Percentiles rank a stretch among this genome's conserved stretches.
Conservation (phyloP, 2,329 filamentous ascomycete genomes). For the Lanzia echinophila region DNA sequence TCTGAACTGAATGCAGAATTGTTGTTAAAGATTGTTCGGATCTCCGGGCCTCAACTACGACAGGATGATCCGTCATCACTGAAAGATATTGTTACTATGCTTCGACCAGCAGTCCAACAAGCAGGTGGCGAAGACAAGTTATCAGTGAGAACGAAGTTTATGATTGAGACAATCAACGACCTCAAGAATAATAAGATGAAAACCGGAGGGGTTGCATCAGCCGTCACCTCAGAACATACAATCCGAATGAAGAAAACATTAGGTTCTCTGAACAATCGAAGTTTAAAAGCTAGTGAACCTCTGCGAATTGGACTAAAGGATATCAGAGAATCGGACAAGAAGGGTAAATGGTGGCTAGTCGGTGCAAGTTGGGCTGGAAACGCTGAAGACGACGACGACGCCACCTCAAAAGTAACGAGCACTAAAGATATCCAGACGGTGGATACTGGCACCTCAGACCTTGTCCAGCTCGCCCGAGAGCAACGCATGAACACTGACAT, state of each 20-base stretch:
- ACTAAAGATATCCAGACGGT: slow-evolving; percentile 26
- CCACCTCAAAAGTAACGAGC: background rate
- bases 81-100: slow-evolving; percentile 77
- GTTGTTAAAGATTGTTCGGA: slow-evolving; percentile 74
- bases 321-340: slow-evolving; percentile 74
- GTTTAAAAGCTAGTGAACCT: slow-evolving; percentile 69
- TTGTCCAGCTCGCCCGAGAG: slow-evolving; percentile 31
- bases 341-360: slow-evolving; percentile 97
- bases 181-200: slow-evolving; percentile 92
- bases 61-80: slow-evolving; percentile 83
- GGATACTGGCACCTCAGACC: slow-evolving; percentile 26
- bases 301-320: slow-evolving; percentile 76
- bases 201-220: slow-evolving; percentile 62
- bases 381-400: slow-evolving; percentile 24
- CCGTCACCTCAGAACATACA: slow-evolving; percentile 72
- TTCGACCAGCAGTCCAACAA: slow-evolving; percentile 65
- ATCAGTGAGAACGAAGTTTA: slow-evolving; percentile 87
- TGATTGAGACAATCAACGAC: slow-evolving; percentile 94
- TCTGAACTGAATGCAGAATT: slow-evolving; percentile 86
- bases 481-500: slow-evolving; percentile 33
- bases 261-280: slow-evolving; percentile 64
- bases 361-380: slow-evolving; percentile 78
- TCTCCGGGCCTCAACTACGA: slow-evolving; percentile 73
- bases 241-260: slow-evolving; percentile 84
- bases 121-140: slow-evolving; percentile 64